Conservation (phyloP, 2,329 filamentous ascomycete species). For the Knufia fluminis region DNA sequence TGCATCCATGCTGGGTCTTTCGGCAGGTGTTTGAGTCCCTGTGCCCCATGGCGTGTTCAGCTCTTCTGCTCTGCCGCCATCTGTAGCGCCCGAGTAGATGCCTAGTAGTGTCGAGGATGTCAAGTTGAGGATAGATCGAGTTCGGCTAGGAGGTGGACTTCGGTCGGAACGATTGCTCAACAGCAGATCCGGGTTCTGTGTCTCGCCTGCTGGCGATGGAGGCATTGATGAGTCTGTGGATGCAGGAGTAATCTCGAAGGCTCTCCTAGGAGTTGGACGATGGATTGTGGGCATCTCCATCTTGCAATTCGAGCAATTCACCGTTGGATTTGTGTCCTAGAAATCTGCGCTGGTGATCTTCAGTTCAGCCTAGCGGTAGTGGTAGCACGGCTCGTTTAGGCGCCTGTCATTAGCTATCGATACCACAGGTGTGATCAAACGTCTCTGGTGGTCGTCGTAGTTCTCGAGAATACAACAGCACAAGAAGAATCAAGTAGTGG, state of each 20-base stretch:
- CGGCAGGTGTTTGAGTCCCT: conserved; percentile 59
- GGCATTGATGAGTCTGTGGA: conserved; percentile 36
- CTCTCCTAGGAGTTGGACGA: conserved; percentile 62
- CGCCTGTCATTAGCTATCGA: neutral
- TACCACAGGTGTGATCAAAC: too few species aligned
- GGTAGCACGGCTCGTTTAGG: neutral
- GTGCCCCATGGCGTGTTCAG: conserved; percentile 67
- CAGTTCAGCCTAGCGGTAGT: neutral
- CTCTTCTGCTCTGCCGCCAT: conserved; percentile 48
- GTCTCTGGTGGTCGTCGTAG: too few species aligned
- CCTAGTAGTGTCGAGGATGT: conserved; percentile 83
- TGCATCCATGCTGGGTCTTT: conserved; percentile 36
- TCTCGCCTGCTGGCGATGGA: conserved; percentile 31
- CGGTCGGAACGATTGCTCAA: conserved; percentile 23
- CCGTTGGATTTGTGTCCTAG: neutral
- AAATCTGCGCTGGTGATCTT: neutral
- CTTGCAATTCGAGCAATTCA: neutral
- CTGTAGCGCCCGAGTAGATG: conserved; percentile 68
- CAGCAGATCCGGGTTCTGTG: conserved; percentile 28
- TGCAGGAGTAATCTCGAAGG: conserved; percentile 53
- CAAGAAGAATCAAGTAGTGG: neutral
- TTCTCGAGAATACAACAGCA: neutral
- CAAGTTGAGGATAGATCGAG: conserved; percentile 73
- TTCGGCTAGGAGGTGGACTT: conserved; percentile 48
- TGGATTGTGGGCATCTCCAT: conserved; percentile 37